Percentiles rank a stretch among this genome's conserved stretches.
Evolutionary conservation across 106 monocot species (phyloP).

Genomic region (Ottelia alismoides): DNA sequence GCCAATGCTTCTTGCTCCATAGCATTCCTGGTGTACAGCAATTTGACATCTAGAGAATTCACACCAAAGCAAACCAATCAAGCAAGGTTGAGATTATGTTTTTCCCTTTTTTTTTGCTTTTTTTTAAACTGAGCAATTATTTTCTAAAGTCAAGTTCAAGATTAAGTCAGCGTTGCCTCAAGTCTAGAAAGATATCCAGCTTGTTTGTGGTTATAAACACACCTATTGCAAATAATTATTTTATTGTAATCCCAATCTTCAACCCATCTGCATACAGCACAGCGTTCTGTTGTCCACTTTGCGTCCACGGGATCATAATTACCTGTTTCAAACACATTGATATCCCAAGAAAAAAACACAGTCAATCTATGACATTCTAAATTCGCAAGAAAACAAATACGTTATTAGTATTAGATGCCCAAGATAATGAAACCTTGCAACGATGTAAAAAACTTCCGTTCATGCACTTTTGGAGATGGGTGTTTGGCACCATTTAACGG

Average conservation of each 20-base stretch:
- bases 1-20: conserved; percentile 43
- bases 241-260: conserved; percentile 95
- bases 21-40: conserved; percentile 97
- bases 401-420: background rate
- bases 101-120: no score
- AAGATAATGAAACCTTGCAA: conserved; percentile 37
- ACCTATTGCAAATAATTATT: conserved; percentile 92
- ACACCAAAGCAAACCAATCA: background rate
- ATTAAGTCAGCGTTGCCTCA: no score
- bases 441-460: conserved; percentile 36
- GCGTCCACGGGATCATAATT: conserved; percentile 50
- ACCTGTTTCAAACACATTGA: no score
- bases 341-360: conserved; percentile 5
- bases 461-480: conserved; percentile 27
- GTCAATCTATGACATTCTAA: background rate
- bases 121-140: no score
- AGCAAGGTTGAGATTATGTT: background rate
- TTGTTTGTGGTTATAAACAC: no score
- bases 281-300: conserved; percentile 90
- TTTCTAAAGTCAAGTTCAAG: no score
- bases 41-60: conserved; percentile 68
- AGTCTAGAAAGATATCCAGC: no score
- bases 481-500: conserved; percentile 23
- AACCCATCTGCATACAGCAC: conserved; percentile 88
- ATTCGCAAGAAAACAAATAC: background rate